phyloP scores from a whole-genome alignment of 2,329 filamentous ascomycete species.

The Ascochyta clinopodiicola region DNA sequence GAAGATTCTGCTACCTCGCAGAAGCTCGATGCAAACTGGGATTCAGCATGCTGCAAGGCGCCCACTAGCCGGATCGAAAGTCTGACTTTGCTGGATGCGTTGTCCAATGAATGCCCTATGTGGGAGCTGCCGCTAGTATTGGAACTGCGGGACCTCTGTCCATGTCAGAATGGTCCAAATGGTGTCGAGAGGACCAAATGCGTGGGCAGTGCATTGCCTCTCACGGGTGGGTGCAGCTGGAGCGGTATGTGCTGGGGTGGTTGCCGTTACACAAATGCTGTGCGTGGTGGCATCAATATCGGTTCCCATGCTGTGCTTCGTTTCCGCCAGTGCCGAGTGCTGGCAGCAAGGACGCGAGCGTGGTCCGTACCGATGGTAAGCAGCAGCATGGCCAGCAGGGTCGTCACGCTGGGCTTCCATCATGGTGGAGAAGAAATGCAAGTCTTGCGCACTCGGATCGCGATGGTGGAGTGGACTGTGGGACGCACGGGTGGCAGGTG shows the following conservation, averaged over 20 bases:
- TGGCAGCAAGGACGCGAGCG: conserved; percentile 20
- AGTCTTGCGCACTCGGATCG: conserved; percentile 19
- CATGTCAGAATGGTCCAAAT: conserved; percentile 7
- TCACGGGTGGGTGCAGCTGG: conserved; percentile 29
- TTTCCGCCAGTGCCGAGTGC: conserved; percentile 8
- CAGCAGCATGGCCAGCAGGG: conserved; percentile 12
- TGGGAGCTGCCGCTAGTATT: conserved; percentile 18
- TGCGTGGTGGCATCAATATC: conserved; percentile 42
- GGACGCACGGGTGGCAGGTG: conserved; percentile 14
- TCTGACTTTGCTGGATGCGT: conserved; percentile 19
- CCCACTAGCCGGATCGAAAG: conserved; percentile 18
- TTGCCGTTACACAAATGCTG: conserved; percentile 36
- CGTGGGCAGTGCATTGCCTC: conserved; percentile 26
- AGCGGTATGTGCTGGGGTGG: conserved; percentile 40
- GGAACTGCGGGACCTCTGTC: conserved; percentile 21
- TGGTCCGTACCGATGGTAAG: conserved; percentile 20
- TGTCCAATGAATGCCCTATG: conserved; percentile 35
- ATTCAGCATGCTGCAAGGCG: conserved; percentile 18
- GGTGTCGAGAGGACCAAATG: conserved; percentile 22
- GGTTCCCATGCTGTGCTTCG: conserved; percentile 30
- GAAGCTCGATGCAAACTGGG: conserved; percentile 13
- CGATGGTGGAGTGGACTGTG: conserved; percentile 11
- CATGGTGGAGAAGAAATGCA: conserved; percentile 29
- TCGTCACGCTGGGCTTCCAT: conserved; percentile 24
- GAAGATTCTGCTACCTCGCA: conserved; percentile 17